Base-by-base conservation (phyloP, 2,329 filamentous ascomycete genomes). In the Colletotrichum agaves region DNA sequence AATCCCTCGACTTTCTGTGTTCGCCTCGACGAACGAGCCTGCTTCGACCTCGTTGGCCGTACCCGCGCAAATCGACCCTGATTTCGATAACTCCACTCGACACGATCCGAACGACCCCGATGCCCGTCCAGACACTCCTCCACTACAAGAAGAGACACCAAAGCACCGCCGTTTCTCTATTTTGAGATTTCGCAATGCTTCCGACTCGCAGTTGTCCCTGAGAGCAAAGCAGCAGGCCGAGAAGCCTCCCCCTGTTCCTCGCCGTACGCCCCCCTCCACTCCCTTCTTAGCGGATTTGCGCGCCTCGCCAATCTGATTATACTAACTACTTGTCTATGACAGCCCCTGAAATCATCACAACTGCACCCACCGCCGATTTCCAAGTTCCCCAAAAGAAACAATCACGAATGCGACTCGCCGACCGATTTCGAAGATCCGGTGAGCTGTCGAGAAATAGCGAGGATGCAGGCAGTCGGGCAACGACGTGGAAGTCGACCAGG, bases 171-270 rank as follows among this genome's bases (percentile, higher is more conserved):
- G 88, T 69, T 91, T 91, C 76, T 90, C 87, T 63, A 83, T 97
- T 78, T 83, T 97, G 80, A 90, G 91, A 75, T 94, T 96, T 78
- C 92, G 94, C 74, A 94, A 97, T 86, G 94, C 93, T 69, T 98
- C 94, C 8, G 95, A 98, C 80, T 92, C 94, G 57, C 94, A 98
- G 78, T 82, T 98, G 69, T 93, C 93, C 11, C 83, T 89, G 33
- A 88, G 89, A 76, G 91, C 91, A 59, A 94, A 91, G 77, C 87
- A 91, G 73, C 90, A 93, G 63, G 82, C 83, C 68, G 82, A 85
- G 74, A 85, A 82, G 72, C 79, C 83, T 21, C 88, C 84, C 74
- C 89, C 84, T 73, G 83, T 87, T 75, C 89, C 83, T 76, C 86
- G 81, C 80, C 86, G 83, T 89, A 88, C 71, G 79, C 80, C 49